A percentile compares a stretch with the other conserved stretches of the same genome.
phyloP scores from a whole-genome alignment of 1,284 basidiomycete genomes.

The Mycena citricolor region DNA sequence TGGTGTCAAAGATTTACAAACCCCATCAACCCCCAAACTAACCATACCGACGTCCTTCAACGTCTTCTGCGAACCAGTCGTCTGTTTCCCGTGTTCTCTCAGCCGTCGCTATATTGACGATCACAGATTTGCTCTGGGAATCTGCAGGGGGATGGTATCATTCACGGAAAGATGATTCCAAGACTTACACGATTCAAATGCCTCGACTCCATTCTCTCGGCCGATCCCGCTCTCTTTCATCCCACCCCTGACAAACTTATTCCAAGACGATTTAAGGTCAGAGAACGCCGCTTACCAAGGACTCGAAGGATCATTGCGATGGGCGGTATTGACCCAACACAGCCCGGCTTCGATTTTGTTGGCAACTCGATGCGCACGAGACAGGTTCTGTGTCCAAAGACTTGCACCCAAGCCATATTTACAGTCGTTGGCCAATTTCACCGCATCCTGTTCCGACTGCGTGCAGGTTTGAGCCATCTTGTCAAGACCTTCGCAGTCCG shows the following conservation, averaged over 20 bases:
- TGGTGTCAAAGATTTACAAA: no score
- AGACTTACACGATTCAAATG: constrained; percentile 69
- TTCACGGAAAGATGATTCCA: background rate
- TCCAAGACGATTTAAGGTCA: background rate
- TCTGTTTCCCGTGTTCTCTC: constrained; percentile 59
- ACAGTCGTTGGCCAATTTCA: constrained; percentile 69
- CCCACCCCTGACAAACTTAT: constrained; percentile 58
- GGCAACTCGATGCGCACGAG: constrained; percentile 70
- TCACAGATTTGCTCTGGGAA: constrained; percentile 77
- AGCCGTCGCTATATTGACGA: constrained; percentile 64
- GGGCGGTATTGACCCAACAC: constrained; percentile 85
- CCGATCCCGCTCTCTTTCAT: constrained; percentile 85
- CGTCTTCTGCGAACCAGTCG: constrained; percentile 75
- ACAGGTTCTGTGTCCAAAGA: constrained; percentile 75
- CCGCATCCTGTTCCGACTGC: constrained; percentile 64
- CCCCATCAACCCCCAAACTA: no score
- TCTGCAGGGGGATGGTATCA: constrained; percentile 42
- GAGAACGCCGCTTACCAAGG: constrained; percentile 67
- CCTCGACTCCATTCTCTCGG: constrained; percentile 79
- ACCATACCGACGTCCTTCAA: constrained; percentile 56
- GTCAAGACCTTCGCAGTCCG: background rate
- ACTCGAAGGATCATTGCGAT: constrained; percentile 83
- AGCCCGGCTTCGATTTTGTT: constrained; percentile 69
- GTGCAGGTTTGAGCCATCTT: background rate
- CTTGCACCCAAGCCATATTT: constrained; percentile 81